Conservation (phyloP, 805 yeast species). For the Nakazawaea anatomiae region DNA sequence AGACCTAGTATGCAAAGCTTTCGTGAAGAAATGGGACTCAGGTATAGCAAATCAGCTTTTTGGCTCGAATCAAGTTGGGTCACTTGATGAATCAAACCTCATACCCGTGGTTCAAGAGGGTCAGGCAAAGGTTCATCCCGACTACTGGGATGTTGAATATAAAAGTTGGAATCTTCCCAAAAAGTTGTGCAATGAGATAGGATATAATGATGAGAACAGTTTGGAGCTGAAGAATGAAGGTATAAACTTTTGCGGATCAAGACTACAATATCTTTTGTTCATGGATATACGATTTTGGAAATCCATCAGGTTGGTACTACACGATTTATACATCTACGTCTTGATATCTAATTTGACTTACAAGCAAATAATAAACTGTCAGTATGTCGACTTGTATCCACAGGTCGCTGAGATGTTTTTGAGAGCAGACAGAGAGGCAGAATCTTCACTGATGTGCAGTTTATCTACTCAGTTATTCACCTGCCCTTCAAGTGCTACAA, state of each 20-base stretch:
- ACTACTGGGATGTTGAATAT: constrained; percentile 35
- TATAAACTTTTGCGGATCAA: constrained; percentile 33
- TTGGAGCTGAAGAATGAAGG: constrained; percentile 14
- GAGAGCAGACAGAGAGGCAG: constrained; percentile 82
- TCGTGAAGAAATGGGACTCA: constrained; percentile 55
- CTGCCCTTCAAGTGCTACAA: constrained; percentile 72
- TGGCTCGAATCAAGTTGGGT: constrained; percentile 17
- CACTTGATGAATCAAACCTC: constrained; percentile 26
- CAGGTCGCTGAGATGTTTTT: constrained; percentile 64
- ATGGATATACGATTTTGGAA: constrained; percentile 75
- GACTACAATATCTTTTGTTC: constrained; percentile 54
- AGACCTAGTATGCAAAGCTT: constrained; percentile 48
- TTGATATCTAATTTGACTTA: constrained; percentile 54
- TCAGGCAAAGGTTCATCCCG: constrained; percentile 15
- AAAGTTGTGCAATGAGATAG: constrained; percentile 38
- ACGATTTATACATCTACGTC: constrained; percentile 59
- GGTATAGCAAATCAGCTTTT: constrained; percentile 33
- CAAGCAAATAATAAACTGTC: constrained; percentile 59
- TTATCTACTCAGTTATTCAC: constrained; percentile 85
- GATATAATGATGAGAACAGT: constrained; percentile 29
- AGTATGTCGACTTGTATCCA: constrained; percentile 82
- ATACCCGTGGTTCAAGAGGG: constrained; percentile 31
- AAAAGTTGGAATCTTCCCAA: constrained; percentile 41
- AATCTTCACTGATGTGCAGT: constrained; percentile 64
- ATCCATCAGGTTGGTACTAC: constrained; percentile 46